Evolutionary conservation across 306 rosid species (phyloP).

Genomic region (Vicia villosa): DNA sequence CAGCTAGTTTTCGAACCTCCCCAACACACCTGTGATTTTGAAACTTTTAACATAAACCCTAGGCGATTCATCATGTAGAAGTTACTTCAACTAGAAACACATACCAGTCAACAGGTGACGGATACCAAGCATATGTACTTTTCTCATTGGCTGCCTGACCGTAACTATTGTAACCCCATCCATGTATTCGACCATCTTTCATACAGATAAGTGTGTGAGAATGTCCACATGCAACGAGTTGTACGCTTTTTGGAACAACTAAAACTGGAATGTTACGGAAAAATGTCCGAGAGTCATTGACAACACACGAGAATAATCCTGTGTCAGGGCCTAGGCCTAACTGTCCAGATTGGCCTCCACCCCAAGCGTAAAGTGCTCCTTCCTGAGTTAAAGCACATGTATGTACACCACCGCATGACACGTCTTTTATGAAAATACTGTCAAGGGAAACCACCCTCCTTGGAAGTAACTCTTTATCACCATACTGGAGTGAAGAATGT

Average conservation of each 20-base stretch:
- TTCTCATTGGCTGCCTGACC: slow-evolving; percentile 97
- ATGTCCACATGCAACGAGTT: slow-evolving; percentile 88
- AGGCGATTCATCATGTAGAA: slow-evolving; percentile 16
- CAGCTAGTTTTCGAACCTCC: slow-evolving; percentile 89
- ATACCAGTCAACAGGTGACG: slow-evolving; percentile 95
- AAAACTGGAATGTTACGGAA: slow-evolving; percentile 76
- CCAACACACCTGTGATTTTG: slow-evolving; percentile 76
- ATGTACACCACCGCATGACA: slow-evolving; percentile 91
- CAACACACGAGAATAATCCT: slow-evolving; percentile 74
- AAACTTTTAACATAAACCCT: slow-evolving; percentile 37
- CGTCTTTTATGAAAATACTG: slow-evolving; percentile 58
- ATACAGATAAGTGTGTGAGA: slow-evolving; percentile 77
- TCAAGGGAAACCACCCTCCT: slow-evolving; percentile 90
- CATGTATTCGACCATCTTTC: slow-evolving; percentile 84
- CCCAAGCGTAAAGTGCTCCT: slow-evolving; percentile 95
- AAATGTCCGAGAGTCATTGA: slow-evolving; percentile 60
- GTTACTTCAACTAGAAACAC: slow-evolving; percentile 34
- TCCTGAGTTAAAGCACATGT: slow-evolving; percentile 77
- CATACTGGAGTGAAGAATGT: slow-evolving; percentile 86
- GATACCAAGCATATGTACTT: slow-evolving; percentile 92
- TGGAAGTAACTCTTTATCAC: slow-evolving; percentile 83
- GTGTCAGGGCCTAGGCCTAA: slow-evolving; percentile 88
- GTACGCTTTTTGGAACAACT: slow-evolving; percentile 79
- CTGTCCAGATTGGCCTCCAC: slow-evolving; percentile 92
- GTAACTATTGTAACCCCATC: slow-evolving; percentile 97